phyloP scores from a whole-genome alignment of 306 rosid species.

The Glycine soja region DNA sequence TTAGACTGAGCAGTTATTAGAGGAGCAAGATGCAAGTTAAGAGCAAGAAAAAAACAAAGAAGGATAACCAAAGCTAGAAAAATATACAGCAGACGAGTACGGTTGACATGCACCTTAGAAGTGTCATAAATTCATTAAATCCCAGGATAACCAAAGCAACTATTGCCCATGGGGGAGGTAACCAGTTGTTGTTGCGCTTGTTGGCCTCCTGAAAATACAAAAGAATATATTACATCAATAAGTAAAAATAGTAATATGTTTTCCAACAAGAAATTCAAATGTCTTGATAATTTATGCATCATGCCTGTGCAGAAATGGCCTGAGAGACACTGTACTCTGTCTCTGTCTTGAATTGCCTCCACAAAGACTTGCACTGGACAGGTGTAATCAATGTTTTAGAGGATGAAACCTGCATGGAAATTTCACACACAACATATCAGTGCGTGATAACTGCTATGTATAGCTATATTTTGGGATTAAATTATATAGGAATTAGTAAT shows the following conservation, averaged over 20 bases:
- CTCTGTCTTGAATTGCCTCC: conserved; percentile 96
- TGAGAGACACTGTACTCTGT: conserved; percentile 95
- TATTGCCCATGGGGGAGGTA: conserved; percentile 99
- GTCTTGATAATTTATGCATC: conserved; percentile 27
- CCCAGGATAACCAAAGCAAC: conserved; percentile 81
- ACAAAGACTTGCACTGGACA: conserved; percentile 93
- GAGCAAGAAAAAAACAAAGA: conserved; percentile 34
- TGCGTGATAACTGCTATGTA: no score
- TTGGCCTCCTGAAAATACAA: conserved; percentile 82
- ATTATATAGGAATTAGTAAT: no score
- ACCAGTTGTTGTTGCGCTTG: conserved; percentile 95
- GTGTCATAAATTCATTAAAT: conserved; percentile 96
- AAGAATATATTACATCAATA: conserved; percentile 22
- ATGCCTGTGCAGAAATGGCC: conserved; percentile 97
- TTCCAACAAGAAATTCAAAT: conserved; percentile 17
- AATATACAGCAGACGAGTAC: conserved; percentile 34
- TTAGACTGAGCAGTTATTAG: conserved; percentile 1
- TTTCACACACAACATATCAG: conserved; percentile 27
- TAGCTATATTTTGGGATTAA: no score
- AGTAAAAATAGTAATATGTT: conserved; percentile 17
- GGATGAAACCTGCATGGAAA: conserved; percentile 67
- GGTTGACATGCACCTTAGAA: conserved; percentile 66
- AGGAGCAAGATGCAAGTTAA: conserved; percentile 26
- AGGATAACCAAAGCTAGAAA: conserved; percentile 1
- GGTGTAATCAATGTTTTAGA: conserved; percentile 86